Evolutionary conservation across 306 rosid species (phyloP).

Genomic region (Betula pendula): DNA sequence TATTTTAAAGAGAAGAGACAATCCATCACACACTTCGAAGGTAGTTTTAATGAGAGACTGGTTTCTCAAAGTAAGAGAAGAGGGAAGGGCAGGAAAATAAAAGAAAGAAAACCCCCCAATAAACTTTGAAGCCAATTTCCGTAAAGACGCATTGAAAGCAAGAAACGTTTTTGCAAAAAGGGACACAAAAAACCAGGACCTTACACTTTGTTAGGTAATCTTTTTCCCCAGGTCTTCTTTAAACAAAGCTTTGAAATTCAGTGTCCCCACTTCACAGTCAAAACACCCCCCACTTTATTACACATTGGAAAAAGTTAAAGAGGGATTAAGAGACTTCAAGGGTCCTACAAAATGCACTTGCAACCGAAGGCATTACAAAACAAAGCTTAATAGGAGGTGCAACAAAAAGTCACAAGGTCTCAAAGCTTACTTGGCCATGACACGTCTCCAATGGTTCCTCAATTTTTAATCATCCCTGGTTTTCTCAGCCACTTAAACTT

Average conservation of each 20-base stretch:
- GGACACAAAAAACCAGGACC: background rate
- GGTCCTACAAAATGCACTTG: slow-evolving; percentile 13
- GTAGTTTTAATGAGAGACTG: slow-evolving; percentile 5
- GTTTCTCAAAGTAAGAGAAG: background rate
- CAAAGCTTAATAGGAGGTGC: background rate
- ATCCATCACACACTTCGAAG: slow-evolving; percentile 11
- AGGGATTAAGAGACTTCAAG: background rate
- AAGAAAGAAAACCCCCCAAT: background rate
- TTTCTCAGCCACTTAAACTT: background rate
- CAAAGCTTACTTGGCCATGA: background rate
- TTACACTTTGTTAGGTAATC: background rate
- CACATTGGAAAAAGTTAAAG: background rate
- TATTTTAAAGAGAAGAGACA: slow-evolving; percentile 1
- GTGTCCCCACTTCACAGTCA: background rate
- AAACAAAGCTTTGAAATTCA: too few species aligned
- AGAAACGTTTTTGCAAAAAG: background rate
- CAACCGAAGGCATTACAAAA: background rate
- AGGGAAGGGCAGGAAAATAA: background rate
- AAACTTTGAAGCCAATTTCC: background rate
- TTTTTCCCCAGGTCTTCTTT: background rate
- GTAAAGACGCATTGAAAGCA: background rate
- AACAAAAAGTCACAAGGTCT: background rate
- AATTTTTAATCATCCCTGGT: too few species aligned
- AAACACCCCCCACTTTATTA: background rate
- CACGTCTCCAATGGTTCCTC: background rate